phyloP scores from a whole-genome alignment of 2,329 filamentous ascomycete genomes.

The Phialocephala subalpina region DNA sequence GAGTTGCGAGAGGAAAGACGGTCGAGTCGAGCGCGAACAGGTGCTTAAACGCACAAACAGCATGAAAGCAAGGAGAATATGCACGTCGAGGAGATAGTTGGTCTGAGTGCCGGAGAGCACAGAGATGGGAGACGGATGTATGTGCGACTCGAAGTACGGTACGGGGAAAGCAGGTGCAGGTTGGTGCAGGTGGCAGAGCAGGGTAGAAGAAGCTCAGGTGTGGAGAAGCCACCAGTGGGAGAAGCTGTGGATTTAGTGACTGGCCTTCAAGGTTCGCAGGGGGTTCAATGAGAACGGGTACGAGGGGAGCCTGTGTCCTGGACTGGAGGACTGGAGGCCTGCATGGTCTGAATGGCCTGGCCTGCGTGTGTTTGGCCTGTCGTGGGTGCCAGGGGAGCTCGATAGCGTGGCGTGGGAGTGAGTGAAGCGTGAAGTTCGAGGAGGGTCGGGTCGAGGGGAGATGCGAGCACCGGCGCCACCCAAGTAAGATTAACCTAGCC shows the following conservation, averaged over 20 bases:
- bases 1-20: constrained; percentile 31
- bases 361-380: constrained; percentile 10
- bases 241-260: constrained; percentile 39
- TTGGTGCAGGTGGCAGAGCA: not conserved
- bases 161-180: not conserved
- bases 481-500: no score
- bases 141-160: constrained; percentile 21
- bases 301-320: constrained; percentile 25
- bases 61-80: constrained; percentile 38
- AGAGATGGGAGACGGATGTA: constrained; percentile 25
- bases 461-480: constrained; percentile 4
- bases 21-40: constrained; percentile 35
- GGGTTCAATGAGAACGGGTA: constrained; percentile 28
- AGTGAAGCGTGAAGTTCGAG: not conserved
- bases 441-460: not conserved
- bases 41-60: constrained; percentile 40
- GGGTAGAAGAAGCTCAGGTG: constrained; percentile 31
- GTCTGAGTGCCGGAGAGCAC: constrained; percentile 30
- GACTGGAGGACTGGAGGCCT: no score
- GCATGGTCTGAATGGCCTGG: constrained; percentile 13
- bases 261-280: constrained; percentile 28
- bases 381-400: constrained; percentile 14
- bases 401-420: constrained; percentile 20
- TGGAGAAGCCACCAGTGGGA: constrained; percentile 40
- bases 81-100: constrained; percentile 26